phyloP scores from a whole-genome alignment of 2,329 filamentous ascomycete species.

The Cryphonectria carpinicola region DNA sequence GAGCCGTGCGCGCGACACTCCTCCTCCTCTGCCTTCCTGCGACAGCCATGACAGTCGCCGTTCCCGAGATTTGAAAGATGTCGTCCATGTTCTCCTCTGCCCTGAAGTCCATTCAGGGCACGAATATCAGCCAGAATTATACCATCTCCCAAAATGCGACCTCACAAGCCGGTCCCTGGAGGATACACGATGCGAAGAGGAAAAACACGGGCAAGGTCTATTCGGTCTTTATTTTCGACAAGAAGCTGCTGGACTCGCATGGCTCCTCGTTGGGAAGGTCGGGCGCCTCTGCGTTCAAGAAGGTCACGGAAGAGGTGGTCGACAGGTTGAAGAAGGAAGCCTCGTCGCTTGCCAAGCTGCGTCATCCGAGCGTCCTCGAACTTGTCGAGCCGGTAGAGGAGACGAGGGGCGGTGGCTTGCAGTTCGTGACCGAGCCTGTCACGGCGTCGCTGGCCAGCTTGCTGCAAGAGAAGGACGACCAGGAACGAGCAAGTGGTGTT shows the following conservation, averaged over 20 bases:
- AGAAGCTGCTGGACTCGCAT: conserved; percentile 77
- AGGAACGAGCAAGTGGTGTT: conserved; percentile 71
- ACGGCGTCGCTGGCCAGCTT: conserved; percentile 85
- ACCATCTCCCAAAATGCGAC: conserved; percentile 74
- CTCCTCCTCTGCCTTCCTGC: not conserved
- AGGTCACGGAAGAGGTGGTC: conserved; percentile 84
- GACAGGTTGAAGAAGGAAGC: conserved; percentile 92
- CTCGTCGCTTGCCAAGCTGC: conserved; percentile 80
- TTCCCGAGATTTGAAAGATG: conserved; percentile 37
- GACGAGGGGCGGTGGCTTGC: conserved; percentile 84
- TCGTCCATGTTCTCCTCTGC: conserved; percentile 83
- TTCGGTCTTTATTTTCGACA: conserved; percentile 94
- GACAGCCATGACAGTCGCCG: conserved; percentile 19
- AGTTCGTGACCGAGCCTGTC: conserved; percentile 93
- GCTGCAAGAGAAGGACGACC: conserved; percentile 85
- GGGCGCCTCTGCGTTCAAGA: conserved; percentile 72
- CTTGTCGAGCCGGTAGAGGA: conserved; percentile 95
- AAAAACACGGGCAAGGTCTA: conserved; percentile 89
- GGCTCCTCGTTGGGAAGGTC: conserved; percentile 62
- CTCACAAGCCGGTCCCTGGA: conserved; percentile 91
- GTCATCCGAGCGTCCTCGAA: conserved; percentile 91
- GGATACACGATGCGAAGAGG: conserved; percentile 96
- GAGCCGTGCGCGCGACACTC: conserved; percentile 17
- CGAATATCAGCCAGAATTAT: conserved; percentile 93
- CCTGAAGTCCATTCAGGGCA: conserved; percentile 87